Conservation (phyloP, 257 asterid genomes). For the Vinca minor region DNA sequence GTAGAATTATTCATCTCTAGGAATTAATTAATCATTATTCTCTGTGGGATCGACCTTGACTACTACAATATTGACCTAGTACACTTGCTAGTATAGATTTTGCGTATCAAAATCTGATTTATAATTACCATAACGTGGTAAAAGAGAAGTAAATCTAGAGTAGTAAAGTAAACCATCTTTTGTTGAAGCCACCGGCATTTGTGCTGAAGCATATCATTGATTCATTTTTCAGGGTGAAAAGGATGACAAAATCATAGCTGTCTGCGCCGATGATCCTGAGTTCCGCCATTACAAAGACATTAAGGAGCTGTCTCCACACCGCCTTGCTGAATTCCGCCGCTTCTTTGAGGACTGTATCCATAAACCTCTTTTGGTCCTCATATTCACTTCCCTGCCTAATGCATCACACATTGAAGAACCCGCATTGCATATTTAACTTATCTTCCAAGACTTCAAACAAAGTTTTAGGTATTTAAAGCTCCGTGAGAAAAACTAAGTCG, state of each 20-base stretch:
- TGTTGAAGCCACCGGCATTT: not conserved
- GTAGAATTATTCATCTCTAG: no score
- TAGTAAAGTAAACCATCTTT: no score
- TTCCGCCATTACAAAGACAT: conserved; percentile 69
- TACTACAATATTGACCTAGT: no score
- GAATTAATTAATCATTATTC: no score
- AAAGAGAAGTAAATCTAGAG: no score
- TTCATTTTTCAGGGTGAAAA: conserved; percentile 56
- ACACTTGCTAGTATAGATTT: no score
- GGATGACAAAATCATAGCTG: conserved; percentile 88
- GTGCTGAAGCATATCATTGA: not conserved
- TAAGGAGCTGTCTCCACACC: conserved; percentile 73
- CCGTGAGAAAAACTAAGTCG: no score
- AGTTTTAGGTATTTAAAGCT: no score
- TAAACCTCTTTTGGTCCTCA: not conserved
- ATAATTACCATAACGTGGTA: no score
- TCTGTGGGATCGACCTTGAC: no score
- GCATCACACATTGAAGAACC: not conserved
- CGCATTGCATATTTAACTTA: not conserved
- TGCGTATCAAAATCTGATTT: no score
- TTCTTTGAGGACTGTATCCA: conserved; percentile 94
- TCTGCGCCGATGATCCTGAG: conserved; percentile 87
- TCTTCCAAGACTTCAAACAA: no score
- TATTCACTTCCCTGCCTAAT: not conserved
- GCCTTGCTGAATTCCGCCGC: conserved; percentile 90